Evolutionary conservation across 768 basidiomycete species (phyloP).

Genomic region (Tylopilus cervinicoccineus): DNA sequence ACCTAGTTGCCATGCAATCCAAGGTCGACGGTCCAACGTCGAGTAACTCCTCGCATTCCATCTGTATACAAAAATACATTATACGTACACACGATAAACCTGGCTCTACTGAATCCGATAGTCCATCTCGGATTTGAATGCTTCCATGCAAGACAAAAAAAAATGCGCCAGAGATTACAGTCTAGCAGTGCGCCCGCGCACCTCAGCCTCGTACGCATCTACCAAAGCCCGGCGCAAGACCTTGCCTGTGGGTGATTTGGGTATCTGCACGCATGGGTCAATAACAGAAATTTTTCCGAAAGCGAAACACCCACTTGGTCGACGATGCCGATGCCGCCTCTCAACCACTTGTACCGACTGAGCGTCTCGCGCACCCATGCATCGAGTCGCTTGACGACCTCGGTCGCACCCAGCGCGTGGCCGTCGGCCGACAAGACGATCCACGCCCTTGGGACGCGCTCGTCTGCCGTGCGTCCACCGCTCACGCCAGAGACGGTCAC

Average conservation of each 20-base stretch:
- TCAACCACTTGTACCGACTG: constrained; percentile 73
- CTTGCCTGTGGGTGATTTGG: constrained; percentile 74
- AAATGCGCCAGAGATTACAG: constrained; percentile 11
- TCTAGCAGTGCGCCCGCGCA: constrained; percentile 19
- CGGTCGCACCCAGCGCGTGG: constrained; percentile 40
- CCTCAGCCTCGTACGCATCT: constrained; percentile 47
- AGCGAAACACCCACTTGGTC: constrained; percentile 44
- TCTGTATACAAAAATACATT: not conserved
- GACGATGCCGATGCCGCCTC: constrained; percentile 68
- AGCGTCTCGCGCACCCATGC: constrained; percentile 59
- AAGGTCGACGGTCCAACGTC: too few species aligned
- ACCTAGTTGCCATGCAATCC: too few species aligned
- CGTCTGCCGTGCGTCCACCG: constrained; percentile 66
- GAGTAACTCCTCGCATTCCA: too few species aligned
- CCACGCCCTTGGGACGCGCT: constrained; percentile 78
- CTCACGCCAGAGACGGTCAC: constrained; percentile 70
- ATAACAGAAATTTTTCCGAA: not conserved
- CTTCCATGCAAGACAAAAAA: not conserved
- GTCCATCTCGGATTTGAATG: not conserved
- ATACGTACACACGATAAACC: not conserved
- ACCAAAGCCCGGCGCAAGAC: constrained; percentile 58
- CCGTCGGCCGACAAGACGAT: constrained; percentile 61
- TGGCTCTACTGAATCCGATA: too few species aligned
- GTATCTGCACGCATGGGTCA: constrained; percentile 41
- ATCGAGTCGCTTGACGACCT: constrained; percentile 46